Conservation (phyloP, 305 asterid genomes). For the Withania somnifera region DNA sequence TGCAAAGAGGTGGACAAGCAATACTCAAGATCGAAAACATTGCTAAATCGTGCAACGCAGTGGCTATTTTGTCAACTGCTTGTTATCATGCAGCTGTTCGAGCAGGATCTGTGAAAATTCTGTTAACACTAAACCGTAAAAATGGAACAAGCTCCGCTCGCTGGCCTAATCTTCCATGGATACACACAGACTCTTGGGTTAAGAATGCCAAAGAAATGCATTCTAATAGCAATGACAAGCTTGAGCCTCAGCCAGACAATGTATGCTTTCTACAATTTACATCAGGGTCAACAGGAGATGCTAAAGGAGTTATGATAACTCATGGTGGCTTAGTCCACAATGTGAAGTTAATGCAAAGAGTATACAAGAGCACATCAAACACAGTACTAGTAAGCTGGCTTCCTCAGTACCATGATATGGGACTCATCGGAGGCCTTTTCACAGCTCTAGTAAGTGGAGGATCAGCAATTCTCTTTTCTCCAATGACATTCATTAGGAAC, state of each 20-base stretch:
- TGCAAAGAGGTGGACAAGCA: conserved; percentile 83
- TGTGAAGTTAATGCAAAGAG: conserved; percentile 59
- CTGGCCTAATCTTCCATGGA: conserved; percentile 84
- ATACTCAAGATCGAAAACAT: conserved; percentile 63
- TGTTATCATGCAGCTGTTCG: conserved; percentile 68
- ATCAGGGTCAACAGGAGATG: conserved; percentile 83
- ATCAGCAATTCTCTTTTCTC: conserved; percentile 53
- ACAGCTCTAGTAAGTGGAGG: conserved; percentile 73
- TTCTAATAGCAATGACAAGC: neutral
- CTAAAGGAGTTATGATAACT: conserved; percentile 77
- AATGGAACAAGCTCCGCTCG: conserved; percentile 30
- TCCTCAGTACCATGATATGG: conserved; percentile 88
- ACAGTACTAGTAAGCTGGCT: conserved; percentile 82
- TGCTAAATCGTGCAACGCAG: conserved; percentile 58
- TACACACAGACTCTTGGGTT: conserved; percentile 66
- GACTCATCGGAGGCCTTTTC: conserved; percentile 79
- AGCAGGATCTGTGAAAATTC: conserved; percentile 52
- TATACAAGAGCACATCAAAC: conserved; percentile 62
- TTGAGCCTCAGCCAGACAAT: conserved; percentile 30
- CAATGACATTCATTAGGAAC: conserved; percentile 72
- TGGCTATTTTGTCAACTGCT: conserved; percentile 55
- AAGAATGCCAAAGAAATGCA: conserved; percentile 27
- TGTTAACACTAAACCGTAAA: conserved; percentile 25
- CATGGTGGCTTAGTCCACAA: conserved; percentile 73
- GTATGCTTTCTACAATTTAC: conserved; percentile 72